Base-by-base conservation (phyloP, 2,329 filamentous ascomycete genomes). In the Neofusicoccum sp. region DNA sequence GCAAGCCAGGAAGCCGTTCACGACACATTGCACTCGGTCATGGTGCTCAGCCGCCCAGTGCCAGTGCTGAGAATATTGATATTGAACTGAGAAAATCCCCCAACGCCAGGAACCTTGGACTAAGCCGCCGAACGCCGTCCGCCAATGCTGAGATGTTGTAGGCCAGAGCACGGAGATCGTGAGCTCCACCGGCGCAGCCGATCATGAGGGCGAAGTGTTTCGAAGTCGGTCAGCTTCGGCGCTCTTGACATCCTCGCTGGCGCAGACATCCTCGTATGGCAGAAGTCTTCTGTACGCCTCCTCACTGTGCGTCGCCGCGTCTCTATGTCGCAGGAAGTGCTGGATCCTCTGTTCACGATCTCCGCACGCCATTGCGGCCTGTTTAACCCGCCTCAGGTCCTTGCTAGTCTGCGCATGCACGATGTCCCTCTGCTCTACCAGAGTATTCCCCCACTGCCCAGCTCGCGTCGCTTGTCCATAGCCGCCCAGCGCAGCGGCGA, bases 381-480 rank as follows among this genome's bases (percentile, higher is more conserved):
- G 74, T 68, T 82, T 78, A 65, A 83, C 80, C 62, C 79, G 79
- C 70, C 86, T 79, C 48, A 87, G 77, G 62, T 86, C 82, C 62
- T 82, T 85, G 53, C 89, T 87, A 36, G 87, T 86, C 61, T 84
- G 80, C 62, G 90, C 83, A 66, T 89, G 85, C 59, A 88, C 78
- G 43, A 86, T 82, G 67, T 86, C 86, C 70, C 86, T 80, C 64
- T 89, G 79, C 67, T 87, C 87, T 45, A 93, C 76, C 47, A 91
- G 80, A 30, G 81, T 82, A 7, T 81, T 76, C 1, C 87, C 85
- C 60, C 84, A 82, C 33, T 82, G 81, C 41, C 83, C 86, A 11
- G 90, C 88, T 63, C 89, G 82, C 3, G 85, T 86, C 36, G 86
- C 86, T 74, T 96, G 91, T 9, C 86, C 82, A 63, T 91, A 82